Conservation (phyloP, 805 yeast species). For the Candida silvicultrix region DNA sequence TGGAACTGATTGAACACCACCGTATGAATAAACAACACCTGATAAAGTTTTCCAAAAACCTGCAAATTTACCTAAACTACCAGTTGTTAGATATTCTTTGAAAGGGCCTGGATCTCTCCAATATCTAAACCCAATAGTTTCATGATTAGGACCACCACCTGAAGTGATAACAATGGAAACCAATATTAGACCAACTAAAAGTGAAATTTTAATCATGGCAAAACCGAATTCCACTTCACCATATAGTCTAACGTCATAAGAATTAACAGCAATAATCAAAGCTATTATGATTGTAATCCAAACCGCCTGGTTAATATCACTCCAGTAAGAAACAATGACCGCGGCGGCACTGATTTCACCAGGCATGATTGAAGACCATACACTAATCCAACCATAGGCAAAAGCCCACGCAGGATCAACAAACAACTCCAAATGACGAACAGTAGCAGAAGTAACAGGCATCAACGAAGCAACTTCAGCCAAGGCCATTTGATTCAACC, state of each 20-base stretch:
- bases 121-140: conserved; percentile 30
- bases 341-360: conserved; percentile 40
- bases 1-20: conserved; percentile 50
- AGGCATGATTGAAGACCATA: conserved; percentile 36
- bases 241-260: conserved; percentile 32
- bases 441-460: conserved; percentile 31
- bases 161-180: conserved; percentile 48
- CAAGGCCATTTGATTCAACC: conserved; percentile 33
- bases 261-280: conserved; percentile 28
- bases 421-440: conserved; percentile 31
- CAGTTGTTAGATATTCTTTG: conserved; percentile 25
- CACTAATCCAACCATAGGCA: conserved; percentile 38
- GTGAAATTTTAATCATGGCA: conserved; percentile 47
- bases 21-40: conserved; percentile 56
- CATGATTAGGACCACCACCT: conserved; percentile 51
- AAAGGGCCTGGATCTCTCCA: conserved; percentile 27
- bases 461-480: conserved; percentile 32
- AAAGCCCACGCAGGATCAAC: conserved; percentile 40
- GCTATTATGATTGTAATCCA: conserved; percentile 38
- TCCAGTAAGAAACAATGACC: conserved; percentile 39
- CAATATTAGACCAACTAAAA: conserved; percentile 54
- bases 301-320: conserved; percentile 35
- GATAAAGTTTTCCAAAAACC: conserved; percentile 56
- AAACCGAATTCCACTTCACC: conserved; percentile 26
- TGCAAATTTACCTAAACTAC: conserved; percentile 46